Evolutionary conservation across 2,329 filamentous ascomycete genomes (phyloP), one percentile per base, ranked within the genome.

Genomic region (Ceratocystis variospora): DNA sequence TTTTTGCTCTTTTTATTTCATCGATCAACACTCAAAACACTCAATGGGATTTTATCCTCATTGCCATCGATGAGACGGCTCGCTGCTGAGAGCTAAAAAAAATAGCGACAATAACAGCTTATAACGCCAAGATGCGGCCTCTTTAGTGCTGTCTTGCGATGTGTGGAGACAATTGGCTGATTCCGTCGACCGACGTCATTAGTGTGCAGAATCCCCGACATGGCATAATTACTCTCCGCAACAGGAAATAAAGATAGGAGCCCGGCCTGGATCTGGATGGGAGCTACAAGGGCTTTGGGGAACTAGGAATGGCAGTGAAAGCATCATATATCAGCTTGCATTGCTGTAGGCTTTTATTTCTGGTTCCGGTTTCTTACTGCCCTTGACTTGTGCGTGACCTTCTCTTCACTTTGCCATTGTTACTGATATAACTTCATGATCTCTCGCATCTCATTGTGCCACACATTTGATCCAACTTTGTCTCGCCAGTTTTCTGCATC

Each of bases 111-210:
- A 17, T 17, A 12, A 33, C 22, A 8, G 53, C 53, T 57, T 57
- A 57, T 57, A 22, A 41, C 28, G 53, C 53, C 53, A 57, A 57
- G 53, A 28, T 57, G 22, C 48, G 3, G 46, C 25, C 22, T 62
- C 61, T 46, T 41, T 62, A 25, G 22, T 45, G 33, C 17, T 62
- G 37, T 62, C 45, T 45, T 62, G 22, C 22, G 19, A n/a, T 31
- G 37, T 12, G 37, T 45, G 31, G 37, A 45, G 22, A 62, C 37
- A 46, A 46, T 62, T 62, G 37, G 37, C 37, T 45, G 22, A 62
- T 62, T 62, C 45, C 45, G 37, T 62, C 61, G 22, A 62, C 31
- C 37, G 45, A 48, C 37, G 37, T 62, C 61, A 48, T 62, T 45
- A 19, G 37, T 22, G 45, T 15, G 37, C 17, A 62, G 37, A 45